These are phyloP conservation scores for Colletotrichum caudatum DNA, from an alignment of 2,329 filamentous ascomycete species.

Conservation along the genomic window DNA sequence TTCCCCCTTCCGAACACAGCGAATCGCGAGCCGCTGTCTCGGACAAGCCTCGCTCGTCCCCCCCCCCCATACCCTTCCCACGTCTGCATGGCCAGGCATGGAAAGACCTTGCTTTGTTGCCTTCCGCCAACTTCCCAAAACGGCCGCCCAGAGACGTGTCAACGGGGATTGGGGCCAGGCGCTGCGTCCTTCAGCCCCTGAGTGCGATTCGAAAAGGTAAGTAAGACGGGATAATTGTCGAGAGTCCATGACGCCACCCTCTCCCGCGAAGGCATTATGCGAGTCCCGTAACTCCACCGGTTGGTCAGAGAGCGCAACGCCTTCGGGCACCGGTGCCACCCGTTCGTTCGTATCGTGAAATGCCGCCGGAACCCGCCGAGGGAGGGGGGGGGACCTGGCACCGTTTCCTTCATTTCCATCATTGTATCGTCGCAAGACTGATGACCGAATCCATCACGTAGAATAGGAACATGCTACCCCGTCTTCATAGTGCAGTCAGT, in stretches of 20 bases:
- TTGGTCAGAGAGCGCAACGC: background rate
- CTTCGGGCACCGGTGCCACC: background rate
- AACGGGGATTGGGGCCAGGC: background rate
- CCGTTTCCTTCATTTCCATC: background rate
- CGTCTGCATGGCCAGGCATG: background rate
- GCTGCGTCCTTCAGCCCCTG: background rate
- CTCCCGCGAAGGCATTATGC: slow-evolving; percentile 5
- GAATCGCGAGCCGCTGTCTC: slow-evolving; percentile 1
- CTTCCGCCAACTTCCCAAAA: background rate
- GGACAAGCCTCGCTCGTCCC: background rate
- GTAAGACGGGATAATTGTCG: background rate
- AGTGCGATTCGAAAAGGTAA: background rate
- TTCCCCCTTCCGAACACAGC: background rate
- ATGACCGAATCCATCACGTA: background rate
- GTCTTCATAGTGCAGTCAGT: background rate
- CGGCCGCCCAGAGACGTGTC: background rate
- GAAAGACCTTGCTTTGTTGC: too few relatives aligned
- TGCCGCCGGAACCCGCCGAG: background rate
- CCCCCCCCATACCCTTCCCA: background rate
- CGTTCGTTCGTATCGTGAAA: background rate
- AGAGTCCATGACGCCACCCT: background rate
- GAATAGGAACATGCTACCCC: background rate
- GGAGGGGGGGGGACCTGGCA: background rate
- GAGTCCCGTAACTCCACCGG: background rate
- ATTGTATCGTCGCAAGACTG: background rate